Base-by-base conservation (phyloP, 2,329 filamentous ascomycete genomes). In the Fusarium luffae region DNA sequence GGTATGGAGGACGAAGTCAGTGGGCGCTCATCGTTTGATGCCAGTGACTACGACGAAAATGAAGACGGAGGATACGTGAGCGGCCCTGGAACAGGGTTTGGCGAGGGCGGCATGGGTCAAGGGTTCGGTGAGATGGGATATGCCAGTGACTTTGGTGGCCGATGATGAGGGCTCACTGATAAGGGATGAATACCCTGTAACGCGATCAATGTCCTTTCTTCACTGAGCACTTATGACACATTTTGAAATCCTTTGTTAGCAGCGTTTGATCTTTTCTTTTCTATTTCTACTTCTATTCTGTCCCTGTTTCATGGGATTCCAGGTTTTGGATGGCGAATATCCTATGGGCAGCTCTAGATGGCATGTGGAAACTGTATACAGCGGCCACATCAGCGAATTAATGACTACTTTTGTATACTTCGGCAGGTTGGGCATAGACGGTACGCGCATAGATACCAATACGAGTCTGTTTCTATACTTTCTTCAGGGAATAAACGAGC, bases 21-120 rank as follows among this genome's bases (percentile, higher is more conserved):
- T 74, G 92, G 92, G 0, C 86, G 91, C 54, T 93, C 92, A 69
- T 94, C 91, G 69, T 96, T 95, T 74, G 93, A 97, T 76, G 90
- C 90, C 1, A 93, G 91, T 60, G 92, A 94, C 75, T 92, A 90
- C 68, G 91, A 92, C 60, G 90, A 92, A 47, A 90, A 88, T 16
- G 92, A 94, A 55, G 89, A 93, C 62, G 85, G 86, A 54, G 90
- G 91, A 21, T 91, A 91, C 71, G 85, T 90, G 41, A 90, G 87
- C 59, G 86, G 86, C 2, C 87, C 89, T 3, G 88, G 88, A 32
- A 88, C 85, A 6, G 86, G 86, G 0, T 89, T 85, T 60, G 86
- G 86, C 13, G 85, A 86, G n/a, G 85, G 85, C 3, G 83, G 85
- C 11, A 82, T 88, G 82, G 78, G 78, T 27, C 86, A 88, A 70